Evolutionary conservation across 1,139 yeast species (phyloP), one percentile per base, ranked within the genome.

Genomic region (Lodderomyces parapsilosis): DNA sequence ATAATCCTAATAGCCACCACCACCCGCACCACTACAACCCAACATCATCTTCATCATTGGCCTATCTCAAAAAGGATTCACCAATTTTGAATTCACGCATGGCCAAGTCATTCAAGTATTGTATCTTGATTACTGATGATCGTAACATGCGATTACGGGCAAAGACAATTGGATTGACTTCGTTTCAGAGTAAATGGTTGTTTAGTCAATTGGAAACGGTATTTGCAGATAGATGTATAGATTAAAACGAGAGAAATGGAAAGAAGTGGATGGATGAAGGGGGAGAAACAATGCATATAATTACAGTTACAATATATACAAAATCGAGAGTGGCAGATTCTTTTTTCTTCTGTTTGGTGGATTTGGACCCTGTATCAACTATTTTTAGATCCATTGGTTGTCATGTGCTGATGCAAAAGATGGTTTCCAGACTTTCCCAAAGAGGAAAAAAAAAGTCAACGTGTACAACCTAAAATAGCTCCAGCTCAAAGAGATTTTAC

Each of bases 81-180:
- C 42, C 55, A 9, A 53, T 60, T 4, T 58, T 72, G 41, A 68
- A 64, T 47, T 53, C 67, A 30, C 63, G 64, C 42, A 43, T 63
- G 38, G 73, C 81, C 13, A 62, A 65, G 42, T 54, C 59, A 39
- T 77, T 81, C 59, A 66, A 75, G 44, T 81, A 80, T 56, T 79
- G 84, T 53, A 73, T 83, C 20, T 63, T 86, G 41, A 77, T 86
- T 33, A 82, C 90, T 4, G 93, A 85, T 58, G 93, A 86, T 58
- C 68, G 83, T 45, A 84, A 81, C 50, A 81, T 85, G 87, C 68
- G 86, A 49, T 62, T 81, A 38, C 75, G 87, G 51, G 84, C 89
- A 2, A 76, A 80, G 53, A 71, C 82, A 10, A 74, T 79, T 38
- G 82, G 81, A 1, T 73, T 83, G 38, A 70, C 75, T 9, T 73